Base-by-base conservation (phyloP, 306 rosid species). In the apple (Malus domestica) region DNA sequence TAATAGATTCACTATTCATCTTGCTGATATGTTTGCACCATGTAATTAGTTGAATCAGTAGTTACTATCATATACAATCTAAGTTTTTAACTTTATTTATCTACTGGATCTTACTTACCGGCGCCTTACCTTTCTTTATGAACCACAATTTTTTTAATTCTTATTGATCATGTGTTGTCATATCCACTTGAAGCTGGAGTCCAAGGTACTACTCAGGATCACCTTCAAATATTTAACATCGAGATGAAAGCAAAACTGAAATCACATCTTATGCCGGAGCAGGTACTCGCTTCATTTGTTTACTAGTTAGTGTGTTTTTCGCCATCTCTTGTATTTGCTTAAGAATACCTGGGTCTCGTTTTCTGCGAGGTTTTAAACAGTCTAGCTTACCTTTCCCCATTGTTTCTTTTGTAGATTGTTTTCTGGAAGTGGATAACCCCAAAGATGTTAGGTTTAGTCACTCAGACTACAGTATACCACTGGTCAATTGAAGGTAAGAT, bases 381-480 rank as follows among this genome's bases (percentile, higher is more conserved):
- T 70, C 54, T 79, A 60, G 70, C 80, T 81, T 55, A 76, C 69
- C 3, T 29, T 72, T 69, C 65, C 74, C 70, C 22, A 60, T 54
- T 80, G 32, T 68, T 74, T 81, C 45, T 18, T 80, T 25, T 81
- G 67, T 83, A 96, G 99, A 91, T 92, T 35, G 98, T 92, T 75
- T 92, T 96, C 79, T 96, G 99, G 99, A 96, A 96, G 85, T 92
- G 99, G 99, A 96, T 96, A 79, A 88, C 87, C 79, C 90, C 96
- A 29, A 96, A 92, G 86, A 80, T 89, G 89, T 76, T 96, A 89
- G 99, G 99, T 78, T 85, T 96, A 33, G 99, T 92, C 79, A 96
- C 99, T 11, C 98, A 86, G 86, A 87, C 96, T 77, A 75, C 97
- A 45, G 99, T 92, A 71, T 92, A 96, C 86, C 99, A 96, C 74